Base-by-base conservation (phyloP, 352 stramenopile species). In the Phytophthora hybrid region DNA sequence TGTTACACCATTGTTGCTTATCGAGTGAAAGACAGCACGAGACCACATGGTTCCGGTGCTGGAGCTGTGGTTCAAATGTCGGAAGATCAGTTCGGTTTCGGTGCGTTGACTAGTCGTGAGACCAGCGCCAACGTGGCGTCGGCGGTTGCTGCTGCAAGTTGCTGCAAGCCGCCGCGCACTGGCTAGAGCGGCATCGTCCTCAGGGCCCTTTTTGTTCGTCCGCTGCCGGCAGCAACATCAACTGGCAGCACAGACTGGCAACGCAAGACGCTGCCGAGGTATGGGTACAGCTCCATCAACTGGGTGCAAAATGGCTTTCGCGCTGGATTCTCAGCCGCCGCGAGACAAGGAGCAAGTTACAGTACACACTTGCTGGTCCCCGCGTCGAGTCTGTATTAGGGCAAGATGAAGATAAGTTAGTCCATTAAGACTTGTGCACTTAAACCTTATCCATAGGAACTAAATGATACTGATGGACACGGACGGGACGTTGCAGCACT, bases 81-180 rank as follows among this genome's bases (percentile, higher is more conserved):
- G 66, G 37, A 67, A 67, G 52, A 58, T 41, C 10, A 8, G 34
- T 41, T 49, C 23, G 23, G 11, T 21, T 58, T 58, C 9, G 52
- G 52, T 58, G 52, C 41, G 41, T 49, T 49, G 41, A 49, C 41
- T 49, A 11, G 41, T 49, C 16, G 41, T 49, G 51, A 56, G 51
- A 56, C 19, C n/a, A 56, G 18, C 51, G 47, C n/a, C 32, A 72
- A 54, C 21, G 39, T 55, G 47, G 46, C 44, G 44, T 19, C 41
- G 16, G 41, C 41, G 41, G 41, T 49, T 49, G 41, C 41, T 49
- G 39, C 31, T 47, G 46, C 46, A 53, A 26, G 18, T 26, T 21
- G 51, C 51, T 31, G 54, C 31, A 26, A 8, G 31, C 14, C 8
- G 14, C 18, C 31, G 31, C 31, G 31, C 54, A 60, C 54, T 60